These are phyloP conservation scores for Tuber calosporum DNA, from an alignment of 495 filamentous ascomycete genomes.

Conservation along the genomic window DNA sequence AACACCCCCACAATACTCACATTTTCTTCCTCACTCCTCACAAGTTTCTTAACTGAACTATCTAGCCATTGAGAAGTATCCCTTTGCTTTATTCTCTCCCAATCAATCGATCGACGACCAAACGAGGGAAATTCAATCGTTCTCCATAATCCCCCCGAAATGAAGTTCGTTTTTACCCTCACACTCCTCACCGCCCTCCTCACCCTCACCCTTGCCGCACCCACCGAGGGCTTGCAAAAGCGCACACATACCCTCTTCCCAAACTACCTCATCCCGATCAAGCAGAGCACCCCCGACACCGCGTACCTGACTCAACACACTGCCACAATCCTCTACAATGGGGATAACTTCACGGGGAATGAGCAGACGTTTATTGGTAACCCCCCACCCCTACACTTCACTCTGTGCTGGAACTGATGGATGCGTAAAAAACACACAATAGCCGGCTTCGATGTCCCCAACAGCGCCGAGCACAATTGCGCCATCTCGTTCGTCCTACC, in stretches of 20 bases:
- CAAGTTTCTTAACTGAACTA: not conserved
- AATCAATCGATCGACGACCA: not conserved
- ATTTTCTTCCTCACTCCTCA: not conserved
- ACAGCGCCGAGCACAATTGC: slow-evolving; percentile 21
- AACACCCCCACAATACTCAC: not conserved
- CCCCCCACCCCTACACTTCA: not conserved
- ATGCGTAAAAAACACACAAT: not conserved
- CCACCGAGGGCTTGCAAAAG: slow-evolving; percentile 5
- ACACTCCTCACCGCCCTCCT: slow-evolving; percentile 12
- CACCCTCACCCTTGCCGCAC: slow-evolving; percentile 11
- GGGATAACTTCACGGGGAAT: slow-evolving; percentile 7
- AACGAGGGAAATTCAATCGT: not conserved
- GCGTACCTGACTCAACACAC: slow-evolving; percentile 25
- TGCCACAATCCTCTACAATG: slow-evolving; percentile 24
- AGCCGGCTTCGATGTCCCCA: slow-evolving; percentile 29
- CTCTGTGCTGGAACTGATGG: not conserved
- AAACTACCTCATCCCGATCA: slow-evolving; percentile 23
- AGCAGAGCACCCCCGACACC: slow-evolving; percentile 14
- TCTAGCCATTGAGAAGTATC: not conserved
- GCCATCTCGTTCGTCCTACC: slow-evolving; percentile 17
- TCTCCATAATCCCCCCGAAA: not conserved
- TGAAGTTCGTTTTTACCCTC: not conserved
- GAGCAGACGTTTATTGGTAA: slow-evolving; percentile 23
- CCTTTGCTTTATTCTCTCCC: not conserved
- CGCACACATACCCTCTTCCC: slow-evolving; percentile 20